A percentile compares a stretch with the other conserved stretches of the same genome.
phyloP scores from a whole-genome alignment of 1,139 yeast genomes.

The Zygosaccharomyces sapae region DNA sequence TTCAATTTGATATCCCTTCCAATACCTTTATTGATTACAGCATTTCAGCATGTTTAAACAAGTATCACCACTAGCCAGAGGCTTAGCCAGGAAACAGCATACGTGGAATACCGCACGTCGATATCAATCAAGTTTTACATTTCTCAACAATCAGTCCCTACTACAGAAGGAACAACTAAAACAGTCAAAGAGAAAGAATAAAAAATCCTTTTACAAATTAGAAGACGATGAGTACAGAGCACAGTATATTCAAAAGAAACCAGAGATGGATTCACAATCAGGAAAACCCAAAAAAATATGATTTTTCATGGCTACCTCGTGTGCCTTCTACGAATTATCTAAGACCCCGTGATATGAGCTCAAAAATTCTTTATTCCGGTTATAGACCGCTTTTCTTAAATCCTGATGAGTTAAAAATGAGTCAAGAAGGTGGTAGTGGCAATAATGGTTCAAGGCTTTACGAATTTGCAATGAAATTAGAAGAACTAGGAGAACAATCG shows the following conservation, averaged over 20 bases:
- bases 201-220: constrained; percentile 10
- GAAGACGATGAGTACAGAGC: constrained; percentile 14
- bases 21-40: too few relatives aligned
- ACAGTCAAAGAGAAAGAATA: constrained; percentile 22
- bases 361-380: constrained; percentile 31
- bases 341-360: constrained; percentile 24
- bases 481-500: constrained; percentile 27
- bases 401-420: constrained; percentile 13
- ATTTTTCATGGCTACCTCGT: constrained; percentile 31
- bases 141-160: constrained; percentile 25
- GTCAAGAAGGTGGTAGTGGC: constrained; percentile 1
- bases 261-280: constrained; percentile 9
- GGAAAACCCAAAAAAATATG: constrained; percentile 16
- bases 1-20: too few relatives aligned
- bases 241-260: constrained; percentile 7
- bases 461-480: constrained; percentile 33
- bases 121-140: constrained; percentile 29
- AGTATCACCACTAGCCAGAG: constrained; percentile 1
- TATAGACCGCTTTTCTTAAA: constrained; percentile 31
- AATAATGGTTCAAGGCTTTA: constrained; percentile 22
- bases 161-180: constrained; percentile 25
- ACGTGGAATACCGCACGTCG: constrained; percentile 15
- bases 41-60: constrained; percentile 1
- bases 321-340: constrained; percentile 29
- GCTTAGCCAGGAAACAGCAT: constrained; percentile 9